A percentile compares a stretch with the other conserved stretches of the same genome.
These are phyloP conservation scores for Rhizopogon rudus DNA, from an alignment of 768 basidiomycete species.

Conservation along the genomic window DNA sequence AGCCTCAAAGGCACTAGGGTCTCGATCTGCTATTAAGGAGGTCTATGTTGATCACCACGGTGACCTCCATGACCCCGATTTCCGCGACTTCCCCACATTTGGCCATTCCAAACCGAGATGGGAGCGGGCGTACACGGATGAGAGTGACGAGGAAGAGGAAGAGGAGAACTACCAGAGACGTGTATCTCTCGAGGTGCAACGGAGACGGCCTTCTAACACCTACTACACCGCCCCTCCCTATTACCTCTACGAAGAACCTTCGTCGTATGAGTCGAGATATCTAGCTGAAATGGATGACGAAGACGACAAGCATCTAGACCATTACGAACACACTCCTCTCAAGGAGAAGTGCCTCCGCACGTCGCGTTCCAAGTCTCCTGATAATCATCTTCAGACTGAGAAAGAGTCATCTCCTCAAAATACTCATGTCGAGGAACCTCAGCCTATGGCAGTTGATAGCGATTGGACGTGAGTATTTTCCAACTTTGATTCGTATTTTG, in stretches of 20 bases:
- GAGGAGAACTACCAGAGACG: slow-evolving; percentile 12
- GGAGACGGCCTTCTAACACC: slow-evolving; percentile 19
- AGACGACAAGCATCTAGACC: slow-evolving; percentile 11
- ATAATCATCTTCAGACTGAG: slow-evolving; percentile 16
- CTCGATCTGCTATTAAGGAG: slow-evolving; percentile 11
- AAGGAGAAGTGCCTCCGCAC: slow-evolving; percentile 20
- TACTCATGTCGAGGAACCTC: not conserved
- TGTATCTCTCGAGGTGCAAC: slow-evolving; percentile 17
- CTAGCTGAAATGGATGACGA: slow-evolving; percentile 22
- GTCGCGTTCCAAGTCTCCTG: slow-evolving; percentile 15
- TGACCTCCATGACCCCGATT: slow-evolving; percentile 65
- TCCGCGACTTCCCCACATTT: slow-evolving; percentile 53
- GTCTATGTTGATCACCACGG: slow-evolving; percentile 60
- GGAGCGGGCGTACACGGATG: slow-evolving; percentile 28
- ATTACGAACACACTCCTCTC: slow-evolving; percentile 17
- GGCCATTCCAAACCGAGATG: slow-evolving; percentile 24
- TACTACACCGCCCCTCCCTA: slow-evolving; percentile 19
- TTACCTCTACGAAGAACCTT: slow-evolving; percentile 24
- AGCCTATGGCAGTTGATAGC: slow-evolving; percentile 14
- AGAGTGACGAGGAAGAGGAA: slow-evolving; percentile 28
- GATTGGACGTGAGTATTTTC: slow-evolving; percentile 28
- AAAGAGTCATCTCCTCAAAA: slow-evolving; percentile 5
- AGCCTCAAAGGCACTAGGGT: slow-evolving; percentile 17
- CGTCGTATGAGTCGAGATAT: slow-evolving; percentile 25
- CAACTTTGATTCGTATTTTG: not conserved